phyloP scores from a whole-genome alignment of 208 protist species.

The Kentomonas sorsogonicus region DNA sequence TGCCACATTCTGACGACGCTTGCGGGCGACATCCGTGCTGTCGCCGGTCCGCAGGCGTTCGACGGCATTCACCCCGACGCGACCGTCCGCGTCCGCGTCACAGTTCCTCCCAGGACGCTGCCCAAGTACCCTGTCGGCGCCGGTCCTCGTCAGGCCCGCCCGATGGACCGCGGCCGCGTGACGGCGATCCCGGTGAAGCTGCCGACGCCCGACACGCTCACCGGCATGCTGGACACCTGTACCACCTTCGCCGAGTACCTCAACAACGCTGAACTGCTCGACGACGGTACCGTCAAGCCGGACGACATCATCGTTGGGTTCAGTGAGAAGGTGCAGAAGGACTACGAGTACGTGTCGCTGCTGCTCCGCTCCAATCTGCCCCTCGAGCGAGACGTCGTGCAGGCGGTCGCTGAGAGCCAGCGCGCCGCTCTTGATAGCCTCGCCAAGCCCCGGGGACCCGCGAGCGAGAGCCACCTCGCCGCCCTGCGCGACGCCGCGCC shows the following conservation, averaged over 20 bases:
- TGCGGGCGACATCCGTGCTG: conserved; percentile 54
- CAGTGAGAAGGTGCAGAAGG: conserved; percentile 32
- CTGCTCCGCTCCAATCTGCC: conserved; percentile 63
- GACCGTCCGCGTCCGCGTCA: conserved; percentile 17
- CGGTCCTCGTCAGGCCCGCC: neutral
- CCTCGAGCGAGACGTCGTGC: conserved; percentile 47
- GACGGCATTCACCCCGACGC: conserved; percentile 48
- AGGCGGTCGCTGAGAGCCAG: conserved; percentile 54
- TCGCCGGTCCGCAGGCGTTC: conserved; percentile 61
- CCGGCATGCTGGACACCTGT: conserved; percentile 75
- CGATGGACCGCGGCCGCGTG: conserved; percentile 17
- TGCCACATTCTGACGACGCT: conserved; percentile 61
- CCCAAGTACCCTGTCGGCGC: neutral
- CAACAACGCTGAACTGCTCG: conserved; percentile 36
- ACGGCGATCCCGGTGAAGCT: conserved; percentile 59
- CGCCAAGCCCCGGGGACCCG: neutral
- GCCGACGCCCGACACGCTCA: conserved; percentile 47
- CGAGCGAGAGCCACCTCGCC: neutral
- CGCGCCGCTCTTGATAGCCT: conserved; percentile 33
- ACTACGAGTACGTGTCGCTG: conserved; percentile 53
- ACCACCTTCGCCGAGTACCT: conserved; percentile 77
- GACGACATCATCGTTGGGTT: conserved; percentile 68
- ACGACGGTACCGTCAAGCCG: conserved; percentile 21
- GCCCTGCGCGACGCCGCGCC: conserved; percentile 3
- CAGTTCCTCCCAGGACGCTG: neutral